Evolutionary conservation across 495 filamentous ascomycete species (phyloP).

Genomic region (Mycothermus thermophilus): DNA sequence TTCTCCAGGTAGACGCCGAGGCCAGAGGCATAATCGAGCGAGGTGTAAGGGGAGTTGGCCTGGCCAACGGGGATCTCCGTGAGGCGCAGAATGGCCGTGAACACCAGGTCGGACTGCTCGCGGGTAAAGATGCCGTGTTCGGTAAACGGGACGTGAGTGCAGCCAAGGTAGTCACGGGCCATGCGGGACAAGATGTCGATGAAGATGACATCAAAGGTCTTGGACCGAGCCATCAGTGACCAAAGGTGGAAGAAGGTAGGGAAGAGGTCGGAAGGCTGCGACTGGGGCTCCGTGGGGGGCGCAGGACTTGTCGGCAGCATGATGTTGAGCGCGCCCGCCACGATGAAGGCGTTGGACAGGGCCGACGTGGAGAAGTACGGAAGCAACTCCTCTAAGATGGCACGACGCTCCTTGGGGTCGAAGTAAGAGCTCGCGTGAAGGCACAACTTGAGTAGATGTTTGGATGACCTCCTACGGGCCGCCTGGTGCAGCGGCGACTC

Average conservation of each 20-base stretch:
- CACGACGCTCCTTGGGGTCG: conserved; percentile 70
- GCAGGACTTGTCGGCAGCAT: conserved; percentile 76
- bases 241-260: conserved; percentile 92
- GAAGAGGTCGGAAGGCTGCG: conserved; percentile 67
- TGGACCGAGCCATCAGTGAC: conserved; percentile 84
- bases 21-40: conserved; percentile 71
- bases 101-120: conserved; percentile 85
- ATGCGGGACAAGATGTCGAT: conserved; percentile 81
- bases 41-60: conserved; percentile 81
- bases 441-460: conserved; percentile 66
- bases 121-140: conserved; percentile 83
- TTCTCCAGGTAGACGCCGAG: conserved; percentile 74
- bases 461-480: conserved; percentile 29
- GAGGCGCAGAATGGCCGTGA: conserved; percentile 77
- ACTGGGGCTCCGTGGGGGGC: conserved; percentile 52
- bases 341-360: conserved; percentile 76
- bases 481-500: conserved; percentile 48
- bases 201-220: conserved; percentile 71
- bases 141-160: conserved; percentile 63
- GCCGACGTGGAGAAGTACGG: conserved; percentile 94
- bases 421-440: conserved; percentile 85
- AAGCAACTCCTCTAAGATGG: conserved; percentile 84
- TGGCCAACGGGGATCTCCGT: conserved; percentile 96
- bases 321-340: conserved; percentile 70
- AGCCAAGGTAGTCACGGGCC: conserved; percentile 64